A percentile compares a stretch with the other conserved stretches of the same genome.
phyloP scores from a whole-genome alignment of 2,329 filamentous ascomycete species.

The Pseudogymnoascus sp. region DNA sequence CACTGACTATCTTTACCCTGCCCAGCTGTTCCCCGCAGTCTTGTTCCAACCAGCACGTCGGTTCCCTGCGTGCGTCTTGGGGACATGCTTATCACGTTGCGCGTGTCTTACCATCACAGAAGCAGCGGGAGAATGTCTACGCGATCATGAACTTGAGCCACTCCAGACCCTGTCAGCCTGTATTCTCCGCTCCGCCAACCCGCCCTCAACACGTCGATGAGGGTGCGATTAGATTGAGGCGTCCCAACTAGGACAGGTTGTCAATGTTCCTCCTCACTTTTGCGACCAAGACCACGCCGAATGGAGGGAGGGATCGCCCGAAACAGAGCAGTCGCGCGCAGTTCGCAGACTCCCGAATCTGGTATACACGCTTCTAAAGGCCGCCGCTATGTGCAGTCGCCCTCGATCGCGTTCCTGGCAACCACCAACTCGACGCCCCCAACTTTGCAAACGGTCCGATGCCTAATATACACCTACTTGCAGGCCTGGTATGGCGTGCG shows the following conservation, averaged over 20 bases:
- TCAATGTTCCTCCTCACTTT: background rate
- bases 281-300: background rate
- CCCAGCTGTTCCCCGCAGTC: background rate
- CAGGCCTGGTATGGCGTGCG: background rate
- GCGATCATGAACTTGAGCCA: background rate
- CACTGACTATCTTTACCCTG: background rate
- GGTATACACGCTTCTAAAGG: background rate
- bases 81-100: background rate
- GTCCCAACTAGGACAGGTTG: background rate
- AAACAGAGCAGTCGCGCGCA: background rate
- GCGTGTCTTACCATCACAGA: conserved; percentile 2
- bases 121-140: background rate
- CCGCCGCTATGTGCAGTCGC: background rate
- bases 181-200: background rate
- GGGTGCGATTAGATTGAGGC: background rate
- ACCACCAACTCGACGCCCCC: background rate
- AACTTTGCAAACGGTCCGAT: conserved; percentile 7
- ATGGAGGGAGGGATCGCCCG: background rate
- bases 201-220: background rate
- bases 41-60: background rate
- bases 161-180: background rate
- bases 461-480: conserved; percentile 1
- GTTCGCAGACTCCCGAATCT: background rate
- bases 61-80: background rate
- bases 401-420: background rate